Evolutionary conservation across 2,329 filamentous ascomycete genomes (phyloP), one percentile per base, ranked within the genome.

Genomic region (Bipolaris gigantea): DNA sequence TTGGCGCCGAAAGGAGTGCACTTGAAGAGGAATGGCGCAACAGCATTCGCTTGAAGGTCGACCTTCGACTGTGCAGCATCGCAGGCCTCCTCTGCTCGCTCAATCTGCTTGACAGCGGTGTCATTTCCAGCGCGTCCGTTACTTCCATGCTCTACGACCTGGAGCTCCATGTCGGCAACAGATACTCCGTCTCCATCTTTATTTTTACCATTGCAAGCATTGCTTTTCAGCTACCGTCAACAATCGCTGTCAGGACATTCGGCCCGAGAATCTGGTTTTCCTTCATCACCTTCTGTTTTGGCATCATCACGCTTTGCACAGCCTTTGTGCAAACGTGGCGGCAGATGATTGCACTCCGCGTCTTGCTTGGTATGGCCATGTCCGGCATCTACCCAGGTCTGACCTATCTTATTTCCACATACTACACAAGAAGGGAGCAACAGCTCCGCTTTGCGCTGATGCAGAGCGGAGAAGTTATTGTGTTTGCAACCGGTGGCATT

Each of bases 171-270:
- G 67, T 76, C 38, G 86, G 86, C 19, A 84, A 86, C 59, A 79
- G 86, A 35, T 90, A 87, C 62, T 87, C 85, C 1, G 81, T 89
- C 4, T 81, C 85, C 19, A 89, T 90, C 53, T 87, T 89, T 75
- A 88, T 89, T 68, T 89, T 89, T 72, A 89, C 87, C 9, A 80
- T 89, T 50, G 79, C 86, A 5, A 85, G 81, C 63, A 86, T 90
- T 36, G 80, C 81, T 9, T 89, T 88, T 64, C 87, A 89, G 68
- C 75, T 89, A 7, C 87, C 87, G 0, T 85, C 84, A 1, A 89
- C 87, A 0, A 79, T 89, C 40, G 83, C 85, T 1, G 84, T 89
- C 25, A 80, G 87, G 42, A 80, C 83, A 1, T 77, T 88, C 44
- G 86, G 87, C 0, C 88, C 87, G 0, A 79, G 87, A 13, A 67